These are phyloP conservation scores for Phyllosticta citribraziliensis DNA, from an alignment of 2,329 filamentous ascomycete genomes.

Conservation along the genomic window DNA sequence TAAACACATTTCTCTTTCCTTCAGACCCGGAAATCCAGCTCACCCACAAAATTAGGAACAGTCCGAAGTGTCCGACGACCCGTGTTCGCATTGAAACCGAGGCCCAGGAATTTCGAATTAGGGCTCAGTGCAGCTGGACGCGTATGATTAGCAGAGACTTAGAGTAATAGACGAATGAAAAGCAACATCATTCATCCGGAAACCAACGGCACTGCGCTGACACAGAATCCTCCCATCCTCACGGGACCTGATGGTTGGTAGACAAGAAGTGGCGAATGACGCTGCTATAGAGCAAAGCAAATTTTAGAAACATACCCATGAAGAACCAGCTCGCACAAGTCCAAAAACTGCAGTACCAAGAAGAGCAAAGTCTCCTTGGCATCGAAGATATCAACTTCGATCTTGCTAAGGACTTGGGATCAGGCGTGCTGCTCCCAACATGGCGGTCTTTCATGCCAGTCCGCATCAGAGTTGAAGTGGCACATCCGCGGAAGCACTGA, in stretches of 20 bases:
- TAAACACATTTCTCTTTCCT: background rate
- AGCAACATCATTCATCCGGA: background rate
- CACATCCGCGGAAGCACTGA: too few relatives aligned
- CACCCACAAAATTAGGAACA: background rate
- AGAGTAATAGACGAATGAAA: background rate
- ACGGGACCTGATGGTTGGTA: background rate
- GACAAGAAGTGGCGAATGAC: background rate
- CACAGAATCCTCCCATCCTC: background rate
- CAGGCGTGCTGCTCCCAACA: too few relatives aligned
- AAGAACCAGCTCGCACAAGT: background rate
- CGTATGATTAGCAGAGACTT: background rate
- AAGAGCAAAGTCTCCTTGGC: too few relatives aligned
- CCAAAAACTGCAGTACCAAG: background rate
- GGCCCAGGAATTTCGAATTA: background rate
- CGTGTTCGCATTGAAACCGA: background rate
- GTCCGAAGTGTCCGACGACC: background rate
- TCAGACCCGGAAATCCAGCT: background rate
- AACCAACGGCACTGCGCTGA: background rate
- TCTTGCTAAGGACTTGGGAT: too few relatives aligned
- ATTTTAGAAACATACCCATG: background rate
- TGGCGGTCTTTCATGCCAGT: too few relatives aligned
- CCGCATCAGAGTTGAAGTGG: too few relatives aligned
- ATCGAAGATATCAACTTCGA: too few relatives aligned
- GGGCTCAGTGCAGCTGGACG: background rate
- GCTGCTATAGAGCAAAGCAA: background rate